Evolutionary conservation across 148 eudicot species (phyloP).

Genomic region (Silene uniflora): DNA sequence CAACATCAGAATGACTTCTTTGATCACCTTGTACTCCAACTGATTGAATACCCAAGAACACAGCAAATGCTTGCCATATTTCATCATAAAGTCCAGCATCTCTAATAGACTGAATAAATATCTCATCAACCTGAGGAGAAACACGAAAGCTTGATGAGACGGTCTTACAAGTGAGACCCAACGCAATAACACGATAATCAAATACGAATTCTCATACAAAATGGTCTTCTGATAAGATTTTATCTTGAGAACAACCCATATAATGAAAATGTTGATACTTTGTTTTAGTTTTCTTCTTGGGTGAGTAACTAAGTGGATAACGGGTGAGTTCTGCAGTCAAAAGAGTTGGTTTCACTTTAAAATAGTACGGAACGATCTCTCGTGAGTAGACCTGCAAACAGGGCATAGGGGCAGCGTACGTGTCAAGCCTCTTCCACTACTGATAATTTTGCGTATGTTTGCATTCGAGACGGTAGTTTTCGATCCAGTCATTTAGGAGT

Average conservation of each 20-base stretch:
- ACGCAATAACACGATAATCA: too few relatives aligned
- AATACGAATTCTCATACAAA: too few relatives aligned
- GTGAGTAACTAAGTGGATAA: too few relatives aligned
- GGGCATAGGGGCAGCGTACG: neutral
- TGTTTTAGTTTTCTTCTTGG: too few relatives aligned
- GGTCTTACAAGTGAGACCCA: neutral
- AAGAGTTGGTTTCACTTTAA: too few relatives aligned
- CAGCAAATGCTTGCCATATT: conserved; percentile 99
- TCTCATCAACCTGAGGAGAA: conserved; percentile 74
- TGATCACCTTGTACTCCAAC: conserved; percentile 99
- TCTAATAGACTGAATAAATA: conserved; percentile 82
- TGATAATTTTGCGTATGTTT: too few relatives aligned
- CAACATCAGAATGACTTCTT: conserved; percentile 81
- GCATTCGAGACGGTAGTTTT: neutral
- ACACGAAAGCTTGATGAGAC: neutral
- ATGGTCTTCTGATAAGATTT: too few relatives aligned
- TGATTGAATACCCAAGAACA: conserved; percentile 68
- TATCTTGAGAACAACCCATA: too few relatives aligned
- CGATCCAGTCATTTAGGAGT: neutral
- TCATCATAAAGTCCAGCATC: conserved; percentile 87
- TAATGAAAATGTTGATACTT: too few relatives aligned
- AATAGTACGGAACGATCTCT: too few relatives aligned
- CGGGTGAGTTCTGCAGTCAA: too few relatives aligned
- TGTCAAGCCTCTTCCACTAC: too few relatives aligned
- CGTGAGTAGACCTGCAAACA: neutral